Conservation (phyloP, 1,284 basidiomycete genomes). For the Moesziomyces parantarcticus region DNA sequence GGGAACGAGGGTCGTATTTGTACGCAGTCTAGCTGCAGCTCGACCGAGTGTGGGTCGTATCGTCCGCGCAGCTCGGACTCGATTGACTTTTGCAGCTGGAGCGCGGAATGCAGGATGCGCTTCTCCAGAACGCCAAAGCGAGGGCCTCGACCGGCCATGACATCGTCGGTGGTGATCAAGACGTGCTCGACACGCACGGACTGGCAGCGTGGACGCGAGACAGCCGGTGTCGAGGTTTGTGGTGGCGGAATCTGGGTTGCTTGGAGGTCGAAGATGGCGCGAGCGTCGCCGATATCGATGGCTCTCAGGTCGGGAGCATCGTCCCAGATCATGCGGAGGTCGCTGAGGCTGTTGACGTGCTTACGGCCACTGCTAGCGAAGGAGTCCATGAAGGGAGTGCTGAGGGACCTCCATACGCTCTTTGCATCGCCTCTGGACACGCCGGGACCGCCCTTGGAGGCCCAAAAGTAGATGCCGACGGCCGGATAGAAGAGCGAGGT, state of each 20-base stretch:
- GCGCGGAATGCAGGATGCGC: slow-evolving; percentile 56
- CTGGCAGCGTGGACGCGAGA: slow-evolving; percentile 40
- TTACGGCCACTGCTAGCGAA: slow-evolving; percentile 56
- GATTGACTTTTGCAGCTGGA: slow-evolving; percentile 54
- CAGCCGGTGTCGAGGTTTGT: background rate
- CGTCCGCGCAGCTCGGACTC: slow-evolving; percentile 26
- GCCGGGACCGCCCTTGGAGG: slow-evolving; percentile 61
- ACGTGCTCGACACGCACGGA: slow-evolving; percentile 60
- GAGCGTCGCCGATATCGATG: slow-evolving; percentile 49
- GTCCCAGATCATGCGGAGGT: slow-evolving; percentile 65
- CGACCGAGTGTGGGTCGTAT: background rate
- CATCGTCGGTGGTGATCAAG: slow-evolving; percentile 63
- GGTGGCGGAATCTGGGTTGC: slow-evolving; percentile 2
- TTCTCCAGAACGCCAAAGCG: slow-evolving; percentile 58
- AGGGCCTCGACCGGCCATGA: slow-evolving; percentile 56
- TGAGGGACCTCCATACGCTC: slow-evolving; percentile 61
- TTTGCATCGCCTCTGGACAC: slow-evolving; percentile 57
- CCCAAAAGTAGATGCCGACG: slow-evolving; percentile 65
- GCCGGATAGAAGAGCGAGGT: slow-evolving; percentile 83
- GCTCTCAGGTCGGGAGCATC: slow-evolving; percentile 59
- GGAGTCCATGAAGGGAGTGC: slow-evolving; percentile 61
- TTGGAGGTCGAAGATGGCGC: slow-evolving; percentile 25
- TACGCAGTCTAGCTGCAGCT: slow-evolving; percentile 13
- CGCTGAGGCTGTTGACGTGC: slow-evolving; percentile 60
- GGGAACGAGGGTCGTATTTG: slow-evolving; percentile 38